These are phyloP conservation scores for Coemansia reversa DNA, from an alignment of 192 early-diverging fungal genomes.

Conservation along the genomic window DNA sequence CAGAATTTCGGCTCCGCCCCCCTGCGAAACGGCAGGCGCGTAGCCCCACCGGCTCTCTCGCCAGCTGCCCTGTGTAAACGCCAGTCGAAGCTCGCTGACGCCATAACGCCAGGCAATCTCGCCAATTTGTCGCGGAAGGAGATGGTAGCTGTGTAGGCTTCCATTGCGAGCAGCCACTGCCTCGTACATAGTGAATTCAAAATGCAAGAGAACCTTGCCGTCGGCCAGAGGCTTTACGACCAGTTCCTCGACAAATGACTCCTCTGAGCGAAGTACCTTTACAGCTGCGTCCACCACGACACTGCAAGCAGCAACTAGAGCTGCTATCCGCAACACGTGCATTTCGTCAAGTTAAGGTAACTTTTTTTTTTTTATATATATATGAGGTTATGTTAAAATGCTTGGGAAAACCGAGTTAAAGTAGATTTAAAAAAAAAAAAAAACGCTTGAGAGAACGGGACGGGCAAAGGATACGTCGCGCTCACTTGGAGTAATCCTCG, in stretches of 20 bases:
- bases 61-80: slow-evolving; percentile 91
- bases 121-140: slow-evolving; percentile 82
- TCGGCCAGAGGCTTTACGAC: slow-evolving; percentile 68
- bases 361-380: too few relatives aligned
- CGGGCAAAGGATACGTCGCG: neutral
- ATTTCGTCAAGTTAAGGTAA: slow-evolving; percentile 1
- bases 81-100: slow-evolving; percentile 79
- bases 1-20: slow-evolving; percentile 75
- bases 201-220: slow-evolving; percentile 80
- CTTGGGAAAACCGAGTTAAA: neutral
- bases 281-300: slow-evolving; percentile 8
- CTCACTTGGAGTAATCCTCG: slow-evolving; percentile 56
- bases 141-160: slow-evolving; percentile 67
- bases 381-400: too few relatives aligned
- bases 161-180: slow-evolving; percentile 10
- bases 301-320: slow-evolving; percentile 12
- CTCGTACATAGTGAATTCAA: slow-evolving; percentile 66
- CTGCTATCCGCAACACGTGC: slow-evolving; percentile 10
- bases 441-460: neutral
- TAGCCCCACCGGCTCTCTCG: slow-evolving; percentile 76
- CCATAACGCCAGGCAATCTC: slow-evolving; percentile 74
- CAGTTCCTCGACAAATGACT: slow-evolving; percentile 69
- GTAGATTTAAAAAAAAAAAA: neutral
- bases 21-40: slow-evolving; percentile 54
- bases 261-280: slow-evolving; percentile 8